Evolutionary conservation across 257 asterid species (phyloP).

Genomic region (Gentiana macrophylla): DNA sequence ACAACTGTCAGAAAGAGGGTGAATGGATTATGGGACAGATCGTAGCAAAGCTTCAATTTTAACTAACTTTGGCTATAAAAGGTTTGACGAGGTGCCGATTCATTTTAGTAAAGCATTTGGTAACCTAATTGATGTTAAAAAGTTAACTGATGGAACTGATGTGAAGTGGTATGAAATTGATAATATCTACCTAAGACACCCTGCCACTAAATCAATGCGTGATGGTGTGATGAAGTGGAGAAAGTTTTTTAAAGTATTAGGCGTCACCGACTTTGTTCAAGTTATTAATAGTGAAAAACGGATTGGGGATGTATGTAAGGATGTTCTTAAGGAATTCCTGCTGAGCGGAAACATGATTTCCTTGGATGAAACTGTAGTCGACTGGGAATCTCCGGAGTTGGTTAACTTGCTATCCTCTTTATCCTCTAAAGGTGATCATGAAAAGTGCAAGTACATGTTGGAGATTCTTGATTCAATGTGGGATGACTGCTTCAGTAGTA

Average conservation of each 20-base stretch:
- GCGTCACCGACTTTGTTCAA: constrained; percentile 78
- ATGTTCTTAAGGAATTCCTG: constrained; percentile 23
- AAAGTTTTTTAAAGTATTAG: constrained; percentile 61
- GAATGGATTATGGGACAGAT: constrained; percentile 44
- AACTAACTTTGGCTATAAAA: constrained; percentile 70
- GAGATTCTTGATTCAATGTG: constrained; percentile 82
- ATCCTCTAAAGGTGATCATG: constrained; percentile 36
- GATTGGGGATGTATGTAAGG: constrained; percentile 29
- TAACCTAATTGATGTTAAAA: constrained; percentile 48
- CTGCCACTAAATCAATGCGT: constrained; percentile 49
- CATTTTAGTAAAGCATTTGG: constrained; percentile 64
- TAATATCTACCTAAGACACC: constrained; percentile 51
- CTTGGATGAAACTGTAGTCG: constrained; percentile 25
- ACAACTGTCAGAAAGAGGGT: constrained; percentile 50
- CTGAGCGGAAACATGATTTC: constrained; percentile 24
- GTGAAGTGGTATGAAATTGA: constrained; percentile 69
- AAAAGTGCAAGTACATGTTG: constrained; percentile 55
- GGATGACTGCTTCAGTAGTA: constrained; percentile 66
- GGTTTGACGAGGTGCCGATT: constrained; percentile 50
- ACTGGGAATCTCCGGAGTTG: constrained; percentile 85
- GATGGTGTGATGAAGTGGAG: constrained; percentile 78
- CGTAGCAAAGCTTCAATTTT: constrained; percentile 46
- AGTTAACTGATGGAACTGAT: constrained; percentile 45
- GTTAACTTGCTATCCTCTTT: constrained; percentile 39
- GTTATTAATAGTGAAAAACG: constrained; percentile 48